Conservation (phyloP, 176 grass and related monocot genomes). For the barley (Hordeum vulgare) region MorexV3_pseudomolecules_assembly NC_058521.1:583067552-583068051, state of each 20-base stretch:
- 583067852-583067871: slow-evolving; percentile 41
- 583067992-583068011: slow-evolving; percentile 44
- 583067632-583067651: slow-evolving; percentile 38
- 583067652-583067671: slow-evolving; percentile 18
- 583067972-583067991: slow-evolving; percentile 36
- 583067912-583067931: slow-evolving; percentile 23
- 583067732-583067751: not conserved
- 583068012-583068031: slow-evolving; percentile 52
- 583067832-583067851: slow-evolving; percentile 24
- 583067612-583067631: slow-evolving; percentile 11
- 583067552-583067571: not conserved
- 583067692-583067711: slow-evolving; percentile 16
- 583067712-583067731: slow-evolving; percentile 17
- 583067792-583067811: slow-evolving; percentile 45
- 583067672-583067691: slow-evolving; percentile 5
- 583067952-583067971: slow-evolving; percentile 7
- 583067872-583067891: slow-evolving; percentile 37
- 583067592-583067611: slow-evolving; percentile 20
- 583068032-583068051: slow-evolving; percentile 52
- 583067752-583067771: slow-evolving; percentile 17
- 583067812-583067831: slow-evolving; percentile 41
- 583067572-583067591: not conserved
- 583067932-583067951: slow-evolving; percentile 11
- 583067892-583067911: slow-evolving; percentile 42
- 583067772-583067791: not conserved